Percentiles rank a stretch among this genome's conserved stretches.
Conservation (phyloP, 441 rosid species). For the Adansonia madagascariensis region DNA sequence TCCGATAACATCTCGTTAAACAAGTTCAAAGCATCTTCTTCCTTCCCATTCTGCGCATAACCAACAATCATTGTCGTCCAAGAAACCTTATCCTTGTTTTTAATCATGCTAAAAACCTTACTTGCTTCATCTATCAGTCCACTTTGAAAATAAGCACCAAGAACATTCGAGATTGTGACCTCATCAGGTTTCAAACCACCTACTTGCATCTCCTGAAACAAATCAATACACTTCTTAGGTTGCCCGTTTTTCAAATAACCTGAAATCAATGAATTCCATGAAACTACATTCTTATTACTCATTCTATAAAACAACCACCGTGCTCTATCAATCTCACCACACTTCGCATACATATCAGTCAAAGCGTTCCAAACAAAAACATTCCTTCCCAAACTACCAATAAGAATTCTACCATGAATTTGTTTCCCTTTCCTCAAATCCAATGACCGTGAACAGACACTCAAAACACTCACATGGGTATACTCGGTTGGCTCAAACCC, state of each 20-base stretch:
- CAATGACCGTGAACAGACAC: constrained; percentile 41
- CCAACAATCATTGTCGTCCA: constrained; percentile 70
- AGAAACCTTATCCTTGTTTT: constrained; percentile 53
- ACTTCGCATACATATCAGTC: too few species aligned
- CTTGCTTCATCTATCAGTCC: constrained; percentile 46
- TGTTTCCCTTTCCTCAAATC: constrained; percentile 47
- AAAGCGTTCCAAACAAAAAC: too few species aligned
- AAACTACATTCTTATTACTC: constrained; percentile 35
- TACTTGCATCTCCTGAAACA: constrained; percentile 51
- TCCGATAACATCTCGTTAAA: constrained; percentile 40
- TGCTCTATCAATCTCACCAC: not conserved
- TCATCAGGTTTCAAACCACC: constrained; percentile 52
- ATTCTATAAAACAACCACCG: constrained; percentile 34
- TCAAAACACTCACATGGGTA: constrained; percentile 43
- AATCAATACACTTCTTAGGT: constrained; percentile 49
- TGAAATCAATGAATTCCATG: constrained; percentile 51
- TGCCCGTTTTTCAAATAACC: constrained; percentile 43
- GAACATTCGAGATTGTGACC: constrained; percentile 52
- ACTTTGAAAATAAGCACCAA: constrained; percentile 43
- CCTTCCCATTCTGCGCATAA: constrained; percentile 42
- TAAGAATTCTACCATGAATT: constrained; percentile 43
- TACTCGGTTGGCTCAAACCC: constrained; percentile 39
- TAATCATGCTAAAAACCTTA: constrained; percentile 36
- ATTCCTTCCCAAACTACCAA: constrained; percentile 25
- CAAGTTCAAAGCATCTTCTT: constrained; percentile 45